Base-by-base conservation (phyloP, 108 stramenopile species). In the Conticribra weissflogii region DNA sequence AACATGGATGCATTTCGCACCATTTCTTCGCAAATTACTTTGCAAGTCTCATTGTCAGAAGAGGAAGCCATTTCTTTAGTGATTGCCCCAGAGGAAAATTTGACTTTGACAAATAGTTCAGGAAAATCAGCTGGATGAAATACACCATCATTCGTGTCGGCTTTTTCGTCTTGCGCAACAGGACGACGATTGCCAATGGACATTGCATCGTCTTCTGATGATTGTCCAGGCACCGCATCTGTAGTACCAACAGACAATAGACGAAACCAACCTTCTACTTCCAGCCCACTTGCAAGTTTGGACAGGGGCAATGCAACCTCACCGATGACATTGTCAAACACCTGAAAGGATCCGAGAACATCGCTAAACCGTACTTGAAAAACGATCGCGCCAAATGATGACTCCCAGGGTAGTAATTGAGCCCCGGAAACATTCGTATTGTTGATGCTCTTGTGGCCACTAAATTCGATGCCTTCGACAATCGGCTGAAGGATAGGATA, bases 281-380 rank as follows among this genome's bases (percentile, higher is more conserved):
- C 82, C 50, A 45, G 65, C 21, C 85, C 73, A 12, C 74, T 68
- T 7, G 76, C 74, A 32, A 95, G 75, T 28, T 81, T 71, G 21
- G 86, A 59, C n/a, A 95, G 36, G 27, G 93, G 91, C 54, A 92
- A 51, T 8, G 78, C 82, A 45, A 95, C 89, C 62, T 92, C 89
- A 1, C 93, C 93, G 27, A 91, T 22, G 4, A 86, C 69, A 55
- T 83, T 73, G 32, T 92, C 91, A 61, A 88, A 88, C 32, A 90
- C 52, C 46, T 64, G 65, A 72, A 78, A 83, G 23, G 68, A 52
- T 24, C 78, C 78, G 1, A 94, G 62, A 56, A 86, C 75, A 67
- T 90, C 89, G 29, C 70, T 70, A 56, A 88, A 90, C 4, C 83
- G 55, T 36, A 92, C 85, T 44, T 92, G 85, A 4, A 92, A 29